Conservation (phyloP, 768 basidiomycete species). For the Trametes elegans region DNA sequence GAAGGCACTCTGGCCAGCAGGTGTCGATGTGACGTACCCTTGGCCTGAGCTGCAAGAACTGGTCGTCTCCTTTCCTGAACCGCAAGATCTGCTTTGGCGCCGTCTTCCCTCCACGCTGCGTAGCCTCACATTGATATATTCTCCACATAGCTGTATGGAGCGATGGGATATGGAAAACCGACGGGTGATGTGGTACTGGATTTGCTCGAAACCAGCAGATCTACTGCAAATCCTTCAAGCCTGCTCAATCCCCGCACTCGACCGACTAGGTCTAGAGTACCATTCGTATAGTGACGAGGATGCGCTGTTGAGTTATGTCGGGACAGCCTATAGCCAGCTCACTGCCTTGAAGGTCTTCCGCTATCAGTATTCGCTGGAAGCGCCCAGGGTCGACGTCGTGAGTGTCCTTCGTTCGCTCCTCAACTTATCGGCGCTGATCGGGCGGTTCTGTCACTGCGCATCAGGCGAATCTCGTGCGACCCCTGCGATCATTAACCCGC, state of each 20-base stretch:
- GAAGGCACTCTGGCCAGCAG: not conserved
- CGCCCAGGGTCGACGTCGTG: too few relatives aligned
- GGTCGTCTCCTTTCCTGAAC: not conserved
- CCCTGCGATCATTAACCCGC: too few relatives aligned
- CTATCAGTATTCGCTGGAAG: too few relatives aligned
- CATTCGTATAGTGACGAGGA: not conserved
- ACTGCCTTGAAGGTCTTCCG: not conserved
- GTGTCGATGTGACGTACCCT: not conserved
- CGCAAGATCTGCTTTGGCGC: not conserved
- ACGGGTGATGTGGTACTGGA: not conserved
- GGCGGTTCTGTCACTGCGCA: too few relatives aligned
- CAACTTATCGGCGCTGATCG: too few relatives aligned
- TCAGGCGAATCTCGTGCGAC: too few relatives aligned
- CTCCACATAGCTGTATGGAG: not conserved
- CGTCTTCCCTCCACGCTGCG: not conserved
- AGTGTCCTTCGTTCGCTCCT: too few relatives aligned
- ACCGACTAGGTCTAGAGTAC: not conserved
- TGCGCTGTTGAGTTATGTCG: not conserved
- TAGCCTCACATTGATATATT: not conserved
- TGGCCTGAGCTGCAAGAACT: not conserved
- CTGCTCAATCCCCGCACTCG: not conserved
- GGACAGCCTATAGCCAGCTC: not conserved
- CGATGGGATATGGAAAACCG: not conserved
- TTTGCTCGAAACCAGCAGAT: not conserved
- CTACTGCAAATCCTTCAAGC: not conserved